A percentile compares a stretch with the other conserved stretches of the same genome.
Evolutionary conservation across 78 protist species (phyloP).

Genomic region (Polysphondylium violaceum): DNA sequence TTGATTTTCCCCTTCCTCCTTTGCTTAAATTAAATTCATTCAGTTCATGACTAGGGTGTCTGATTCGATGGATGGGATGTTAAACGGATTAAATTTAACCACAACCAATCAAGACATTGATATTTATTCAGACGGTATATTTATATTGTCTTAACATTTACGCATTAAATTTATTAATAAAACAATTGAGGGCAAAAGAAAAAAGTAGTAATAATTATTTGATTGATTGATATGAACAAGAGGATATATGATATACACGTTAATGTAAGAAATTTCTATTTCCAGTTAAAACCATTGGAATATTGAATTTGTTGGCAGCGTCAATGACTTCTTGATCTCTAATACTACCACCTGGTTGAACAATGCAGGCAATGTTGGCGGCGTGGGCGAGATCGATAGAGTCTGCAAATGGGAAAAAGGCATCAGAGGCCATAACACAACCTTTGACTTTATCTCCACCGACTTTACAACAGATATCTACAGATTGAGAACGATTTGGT

Average conservation of each 20-base stretch:
- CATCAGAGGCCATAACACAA: constrained; percentile 74
- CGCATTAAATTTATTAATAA: neutral
- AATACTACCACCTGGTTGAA: constrained; percentile 84
- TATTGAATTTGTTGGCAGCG: constrained; percentile 61
- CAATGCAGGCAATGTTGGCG: constrained; percentile 51
- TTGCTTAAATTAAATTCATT: no score
- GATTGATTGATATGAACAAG: neutral
- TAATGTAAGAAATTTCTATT: constrained; percentile 76
- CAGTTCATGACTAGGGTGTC: no score
- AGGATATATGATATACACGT: no score
- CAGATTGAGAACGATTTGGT: constrained; percentile 71
- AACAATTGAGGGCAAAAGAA: neutral
- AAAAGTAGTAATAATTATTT: neutral
- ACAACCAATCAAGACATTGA: no score
- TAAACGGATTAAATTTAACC: no score
- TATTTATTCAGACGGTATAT: no score
- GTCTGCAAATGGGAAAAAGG: constrained; percentile 88
- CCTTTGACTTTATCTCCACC: constrained; percentile 77
- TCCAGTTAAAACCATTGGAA: constrained; percentile 80
- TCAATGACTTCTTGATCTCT: constrained; percentile 78
- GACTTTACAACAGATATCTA: constrained; percentile 44
- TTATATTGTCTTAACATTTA: no score
- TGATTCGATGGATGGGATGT: no score
- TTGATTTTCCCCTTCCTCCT: no score
- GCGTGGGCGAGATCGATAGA: constrained; percentile 54